Percentiles rank a stretch among this genome's conserved stretches.
Conservation (phyloP, 176 grass and related monocot species). For the Dactylis glomerata region DNA sequence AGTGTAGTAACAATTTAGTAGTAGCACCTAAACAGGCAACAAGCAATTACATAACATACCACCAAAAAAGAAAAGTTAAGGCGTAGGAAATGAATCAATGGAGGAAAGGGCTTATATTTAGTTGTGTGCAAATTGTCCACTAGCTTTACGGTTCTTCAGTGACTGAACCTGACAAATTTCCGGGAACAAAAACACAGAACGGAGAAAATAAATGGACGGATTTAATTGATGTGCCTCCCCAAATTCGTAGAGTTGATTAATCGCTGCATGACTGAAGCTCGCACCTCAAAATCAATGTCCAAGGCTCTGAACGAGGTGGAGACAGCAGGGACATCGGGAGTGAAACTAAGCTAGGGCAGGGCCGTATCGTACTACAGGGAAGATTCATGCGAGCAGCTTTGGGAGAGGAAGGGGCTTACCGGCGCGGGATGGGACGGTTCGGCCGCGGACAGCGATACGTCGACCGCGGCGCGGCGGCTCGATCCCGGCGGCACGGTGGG, state of each 20-base stretch:
- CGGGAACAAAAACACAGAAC: not conserved
- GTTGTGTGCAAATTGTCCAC: not conserved
- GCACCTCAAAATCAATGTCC: not conserved
- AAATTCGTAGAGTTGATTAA: not conserved
- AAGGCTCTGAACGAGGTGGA: not conserved
- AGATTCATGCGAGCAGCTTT: not conserved
- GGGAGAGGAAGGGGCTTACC: conserved; percentile 7
- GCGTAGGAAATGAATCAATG: not conserved
- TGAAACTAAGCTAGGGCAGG: not conserved
- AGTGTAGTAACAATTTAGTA: not conserved
- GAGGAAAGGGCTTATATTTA: not conserved
- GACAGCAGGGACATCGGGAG: not conserved
- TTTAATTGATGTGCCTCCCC: not conserved
- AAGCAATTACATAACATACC: not conserved
- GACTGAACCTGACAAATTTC: not conserved
- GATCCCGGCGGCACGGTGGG: no score
- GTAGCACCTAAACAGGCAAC: not conserved
- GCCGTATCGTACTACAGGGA: not conserved
- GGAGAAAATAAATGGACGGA: not conserved
- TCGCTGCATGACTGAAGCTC: not conserved
- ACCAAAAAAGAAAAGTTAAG: not conserved
- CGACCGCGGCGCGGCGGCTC: not conserved
- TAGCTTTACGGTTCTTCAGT: not conserved
- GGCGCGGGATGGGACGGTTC: not conserved
- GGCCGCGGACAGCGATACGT: not conserved